Evolutionary conservation across 208 protist genomes (phyloP).

Genomic region (Trypanosoma platydactyli): DNA sequence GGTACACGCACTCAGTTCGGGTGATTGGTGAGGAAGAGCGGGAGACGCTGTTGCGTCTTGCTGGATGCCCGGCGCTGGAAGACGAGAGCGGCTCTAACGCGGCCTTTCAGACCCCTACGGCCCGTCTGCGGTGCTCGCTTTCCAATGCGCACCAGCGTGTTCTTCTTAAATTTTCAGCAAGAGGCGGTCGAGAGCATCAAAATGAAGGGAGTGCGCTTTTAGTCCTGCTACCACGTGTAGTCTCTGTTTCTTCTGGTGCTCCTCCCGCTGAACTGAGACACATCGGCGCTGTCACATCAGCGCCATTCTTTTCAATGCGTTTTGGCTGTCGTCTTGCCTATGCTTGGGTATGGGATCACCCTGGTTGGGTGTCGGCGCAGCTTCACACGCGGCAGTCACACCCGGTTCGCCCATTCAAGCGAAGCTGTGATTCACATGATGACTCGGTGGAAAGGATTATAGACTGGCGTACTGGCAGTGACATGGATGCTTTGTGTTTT

Average conservation of each 20-base stretch:
- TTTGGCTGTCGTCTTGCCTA: conserved; percentile 56
- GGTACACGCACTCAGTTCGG: conserved; percentile 26
- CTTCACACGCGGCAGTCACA: background rate
- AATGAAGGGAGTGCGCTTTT: conserved; percentile 30
- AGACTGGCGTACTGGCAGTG: background rate
- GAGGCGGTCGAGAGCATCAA: conserved; percentile 25
- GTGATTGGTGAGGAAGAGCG: conserved; percentile 51
- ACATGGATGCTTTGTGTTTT: conserved; percentile 3
- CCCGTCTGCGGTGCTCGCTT: conserved; percentile 22
- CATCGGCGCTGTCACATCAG: conserved; percentile 50
- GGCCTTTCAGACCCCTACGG: conserved; percentile 5
- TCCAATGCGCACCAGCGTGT: conserved; percentile 47
- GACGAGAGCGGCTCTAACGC: conserved; percentile 30
- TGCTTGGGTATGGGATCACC: conserved; percentile 48
- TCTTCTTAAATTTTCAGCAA: conserved; percentile 31
- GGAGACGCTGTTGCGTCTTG: conserved; percentile 41
- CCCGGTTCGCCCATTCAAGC: background rate
- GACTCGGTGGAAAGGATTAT: too few relatives aligned
- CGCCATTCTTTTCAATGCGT: conserved; percentile 63
- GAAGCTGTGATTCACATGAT: too few relatives aligned
- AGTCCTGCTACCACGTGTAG: conserved; percentile 21
- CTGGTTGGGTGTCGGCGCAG: conserved; percentile 15
- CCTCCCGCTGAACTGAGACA: conserved; percentile 23
- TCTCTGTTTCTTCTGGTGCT: too few relatives aligned
- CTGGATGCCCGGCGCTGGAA: conserved; percentile 46